phyloP scores from a whole-genome alignment of 2,329 filamentous ascomycete genomes.

The Ilyonectria robusta region DNA sequence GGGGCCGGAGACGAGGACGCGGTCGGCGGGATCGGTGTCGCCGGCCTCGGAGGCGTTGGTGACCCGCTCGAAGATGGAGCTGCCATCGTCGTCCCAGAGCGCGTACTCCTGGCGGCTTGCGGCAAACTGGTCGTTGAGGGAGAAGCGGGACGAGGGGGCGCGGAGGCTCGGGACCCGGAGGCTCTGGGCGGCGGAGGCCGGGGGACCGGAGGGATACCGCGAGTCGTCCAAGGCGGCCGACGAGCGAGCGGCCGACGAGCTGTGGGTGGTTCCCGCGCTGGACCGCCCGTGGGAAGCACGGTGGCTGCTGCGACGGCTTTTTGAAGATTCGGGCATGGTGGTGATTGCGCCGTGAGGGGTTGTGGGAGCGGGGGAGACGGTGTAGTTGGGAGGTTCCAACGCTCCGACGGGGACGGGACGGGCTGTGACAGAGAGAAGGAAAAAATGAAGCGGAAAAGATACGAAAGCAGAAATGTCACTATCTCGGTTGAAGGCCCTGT shows the following conservation, averaged over 20 bases:
- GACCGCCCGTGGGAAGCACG: slow-evolving; percentile 47
- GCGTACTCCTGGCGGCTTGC: slow-evolving; percentile 62
- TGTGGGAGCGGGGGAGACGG: slow-evolving; percentile 14
- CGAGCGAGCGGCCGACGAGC: slow-evolving; percentile 46
- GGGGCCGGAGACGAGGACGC: slow-evolving; percentile 23
- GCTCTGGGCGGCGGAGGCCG: slow-evolving; percentile 18
- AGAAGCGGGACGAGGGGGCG: slow-evolving; percentile 60
- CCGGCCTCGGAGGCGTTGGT: slow-evolving; percentile 45
- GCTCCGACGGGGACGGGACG: slow-evolving; percentile 17
- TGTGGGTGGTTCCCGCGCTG: slow-evolving; percentile 29
- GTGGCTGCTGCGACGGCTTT: slow-evolving; percentile 46
- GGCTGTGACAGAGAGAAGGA: background rate
- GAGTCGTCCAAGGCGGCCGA: slow-evolving; percentile 42
- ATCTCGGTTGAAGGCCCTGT: slow-evolving; percentile 1
- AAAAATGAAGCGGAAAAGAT: background rate
- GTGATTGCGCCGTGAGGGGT: slow-evolving; percentile 6
- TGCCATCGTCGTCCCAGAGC: slow-evolving; percentile 64
- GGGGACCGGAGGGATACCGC: slow-evolving; percentile 35
- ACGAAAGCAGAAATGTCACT: background rate
- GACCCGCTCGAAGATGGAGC: slow-evolving; percentile 57
- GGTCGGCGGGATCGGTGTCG: slow-evolving; percentile 31
- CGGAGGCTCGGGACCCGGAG: slow-evolving; percentile 45
- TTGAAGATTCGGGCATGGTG: slow-evolving; percentile 46
- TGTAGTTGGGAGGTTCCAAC: slow-evolving; percentile 9
- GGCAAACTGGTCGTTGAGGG: slow-evolving; percentile 64